phyloP scores from a whole-genome alignment of 306 rosid genomes.

The Lithocarpus polystachyus region DNA sequence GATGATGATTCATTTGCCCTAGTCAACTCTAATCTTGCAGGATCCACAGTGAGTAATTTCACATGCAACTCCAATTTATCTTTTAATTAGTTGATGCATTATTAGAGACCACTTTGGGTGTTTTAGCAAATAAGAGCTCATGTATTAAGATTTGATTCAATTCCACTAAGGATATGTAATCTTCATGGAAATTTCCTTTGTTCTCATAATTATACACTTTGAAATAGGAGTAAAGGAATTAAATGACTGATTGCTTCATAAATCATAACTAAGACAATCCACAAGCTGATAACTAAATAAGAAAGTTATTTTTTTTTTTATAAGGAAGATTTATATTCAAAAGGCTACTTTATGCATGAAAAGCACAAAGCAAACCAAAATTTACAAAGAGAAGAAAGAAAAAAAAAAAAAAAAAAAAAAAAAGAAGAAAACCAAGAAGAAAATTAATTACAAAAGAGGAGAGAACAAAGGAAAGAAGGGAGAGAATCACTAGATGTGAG shows the following conservation, averaged over 20 bases:
- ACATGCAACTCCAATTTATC: not conserved
- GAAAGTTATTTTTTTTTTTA: not conserved
- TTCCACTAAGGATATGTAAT: not conserved
- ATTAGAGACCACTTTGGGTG: not conserved
- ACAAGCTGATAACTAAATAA: not conserved
- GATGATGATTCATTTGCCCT: conserved; percentile 54
- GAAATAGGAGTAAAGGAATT: not conserved
- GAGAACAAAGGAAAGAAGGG: too few relatives aligned
- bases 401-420: too few relatives aligned
- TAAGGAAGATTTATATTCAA: too few relatives aligned
- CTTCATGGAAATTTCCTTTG: not conserved
- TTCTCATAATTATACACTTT: not conserved
- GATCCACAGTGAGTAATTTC: conserved; percentile 58
- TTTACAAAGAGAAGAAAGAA: too few relatives aligned
- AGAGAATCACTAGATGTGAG: too few relatives aligned
- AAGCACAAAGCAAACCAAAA: too few relatives aligned
- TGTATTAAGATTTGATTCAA: not conserved
- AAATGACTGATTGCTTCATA: not conserved
- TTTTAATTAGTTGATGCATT: not conserved
- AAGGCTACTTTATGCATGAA: too few relatives aligned
- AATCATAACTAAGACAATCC: not conserved
- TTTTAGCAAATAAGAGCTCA: not conserved
- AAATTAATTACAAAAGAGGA: too few relatives aligned
- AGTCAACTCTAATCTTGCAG: conserved; percentile 61
- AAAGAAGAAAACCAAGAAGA: too few relatives aligned